Evolutionary conservation across 2,329 filamentous ascomycete genomes (phyloP), one percentile per base, ranked within the genome.

Genomic region (Chaetomium olivaceum): DNA sequence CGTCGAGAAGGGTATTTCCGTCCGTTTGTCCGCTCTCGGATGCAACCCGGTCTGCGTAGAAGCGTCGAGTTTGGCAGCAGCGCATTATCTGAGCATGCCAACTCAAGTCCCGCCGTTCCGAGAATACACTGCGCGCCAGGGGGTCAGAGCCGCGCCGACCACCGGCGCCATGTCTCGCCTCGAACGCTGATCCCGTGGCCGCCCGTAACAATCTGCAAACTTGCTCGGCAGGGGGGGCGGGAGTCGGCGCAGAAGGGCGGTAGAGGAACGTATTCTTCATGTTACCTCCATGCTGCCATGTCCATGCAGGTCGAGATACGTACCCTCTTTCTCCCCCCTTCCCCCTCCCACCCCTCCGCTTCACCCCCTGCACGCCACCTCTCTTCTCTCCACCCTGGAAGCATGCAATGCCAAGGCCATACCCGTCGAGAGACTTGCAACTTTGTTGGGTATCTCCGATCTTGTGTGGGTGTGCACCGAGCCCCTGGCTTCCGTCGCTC

Each of bases 231-330:
- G 57, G 61, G 36, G n/a, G 39, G 39, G 61, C 67, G 67, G 67
- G 36, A 51, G 62, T 58, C 31, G 63, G 61, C 50, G 64, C 64
- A 68, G 62, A 69, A 67, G 54, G 61, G 65, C 62, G 67, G 68
- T 68, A 58, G 43, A 33, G 64, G 62, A 51, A 67, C 56, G 64
- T 66, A 61, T 61, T 46, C 25, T 46, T 39, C 62, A 60, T 43
- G 62, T 62, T 62, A 50, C 59, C 29, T 55, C 55, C 25, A 58
- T 9, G 54, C 56, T 56, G 62, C 58, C 29, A 39, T 51, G 55
- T 19, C 54, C 46, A 58, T 58, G 61, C 54, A 63, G 39, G 23
- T 65, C 52, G 56, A 63, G 63, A 48, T 66, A 68, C 63, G 48
- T 55, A 62, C 36, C 6, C 36, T 3, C 21, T 16, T 36, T 12